Conservation (phyloP, 1,284 basidiomycete genomes). For the Fomitopsis pinicola region DNA sequence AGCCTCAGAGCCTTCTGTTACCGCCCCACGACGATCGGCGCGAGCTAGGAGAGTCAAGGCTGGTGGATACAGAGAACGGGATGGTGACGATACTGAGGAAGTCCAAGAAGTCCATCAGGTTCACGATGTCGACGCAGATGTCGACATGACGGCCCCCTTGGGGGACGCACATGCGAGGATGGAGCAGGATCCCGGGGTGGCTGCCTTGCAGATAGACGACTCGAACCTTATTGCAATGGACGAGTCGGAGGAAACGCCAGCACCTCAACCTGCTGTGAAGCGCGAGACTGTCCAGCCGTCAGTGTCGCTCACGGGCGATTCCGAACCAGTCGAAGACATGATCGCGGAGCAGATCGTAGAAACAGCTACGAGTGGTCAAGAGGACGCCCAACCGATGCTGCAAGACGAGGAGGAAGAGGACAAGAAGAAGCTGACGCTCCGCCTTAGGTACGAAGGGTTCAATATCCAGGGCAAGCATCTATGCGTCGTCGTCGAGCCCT, state of each 20-base stretch:
- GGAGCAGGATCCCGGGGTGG: background rate
- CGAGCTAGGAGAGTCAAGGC: constrained; percentile 15
- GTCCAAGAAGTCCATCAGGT: background rate
- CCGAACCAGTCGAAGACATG: background rate
- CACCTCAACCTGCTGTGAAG: constrained; percentile 10
- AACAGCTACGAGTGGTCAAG: background rate
- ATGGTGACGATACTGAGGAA: constrained; percentile 15
- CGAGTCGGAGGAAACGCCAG: constrained; percentile 4
- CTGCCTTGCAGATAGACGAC: constrained; percentile 6
- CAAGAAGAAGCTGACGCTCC: constrained; percentile 67
- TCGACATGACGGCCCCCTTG: constrained; percentile 4
- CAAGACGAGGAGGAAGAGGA: constrained; percentile 51
- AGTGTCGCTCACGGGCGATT: constrained; percentile 1
- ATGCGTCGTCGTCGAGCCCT: constrained; percentile 76
- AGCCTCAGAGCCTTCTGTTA: background rate
- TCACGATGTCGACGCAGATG: constrained; percentile 6
- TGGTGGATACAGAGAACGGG: constrained; percentile 23
- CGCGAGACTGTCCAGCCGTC: constrained; percentile 18
- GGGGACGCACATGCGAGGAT: background rate
- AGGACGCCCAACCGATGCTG: background rate
- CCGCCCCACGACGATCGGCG: constrained; percentile 17
- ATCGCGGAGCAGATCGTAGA: background rate
- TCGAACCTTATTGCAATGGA: constrained; percentile 13
- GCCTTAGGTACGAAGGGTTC: constrained; percentile 64
- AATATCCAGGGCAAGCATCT: constrained; percentile 63